Base-by-base conservation (phyloP, 495 filamentous ascomycete species). In the Annulohypoxylon stygium region DNA sequence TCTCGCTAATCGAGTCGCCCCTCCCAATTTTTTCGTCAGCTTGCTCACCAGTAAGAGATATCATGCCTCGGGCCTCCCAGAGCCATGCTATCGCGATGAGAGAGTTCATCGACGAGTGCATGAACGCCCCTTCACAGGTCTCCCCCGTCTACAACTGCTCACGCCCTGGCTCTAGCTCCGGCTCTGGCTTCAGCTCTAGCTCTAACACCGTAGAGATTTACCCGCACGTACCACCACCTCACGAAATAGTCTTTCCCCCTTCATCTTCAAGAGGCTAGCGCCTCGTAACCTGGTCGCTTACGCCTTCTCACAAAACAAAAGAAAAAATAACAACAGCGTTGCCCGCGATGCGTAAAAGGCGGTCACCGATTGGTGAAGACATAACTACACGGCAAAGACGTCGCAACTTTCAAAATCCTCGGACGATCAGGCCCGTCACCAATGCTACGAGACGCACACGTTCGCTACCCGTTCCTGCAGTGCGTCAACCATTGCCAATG, bases 341-440 rank as follows among this genome's bases (percentile, higher is more conserved):
- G 30, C 58, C 68, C 63, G 70, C 72, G 67, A 75, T 75, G 72
- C 72, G 72, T 70, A 75, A 75, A 75, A 75, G 67, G 72, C 72
- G 72, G 72, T 75, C 72, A 70, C 72, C 72, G 51, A 75, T 70
- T 70, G 67, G 72, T 54, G 72, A 75, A 57, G 67, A 70, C 59
- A 36, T 70, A 60, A 55, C 58, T 59, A 60, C 67, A 25, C 48
- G 63, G 41, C 63, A 65, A 55, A 62, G 72, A 54, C 67, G 72
- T 55, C 72, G 72, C 45, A 64, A 75, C 59, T 62, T 75, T 16
- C 72, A 64, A 60, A 70, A 54, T 54, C 62, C 47, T 54, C 58
- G 67, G 59, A 11, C 67, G 58, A 55, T 64, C 63, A 75, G 64
- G 59, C 72, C 71, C 43, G 39, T 70, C 67, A 47, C 70, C 67